Percentiles rank a stretch among this genome's conserved stretches.
Conservation (phyloP, 2,329 filamentous ascomycete species). For the Neospermospora avenae region DNA sequence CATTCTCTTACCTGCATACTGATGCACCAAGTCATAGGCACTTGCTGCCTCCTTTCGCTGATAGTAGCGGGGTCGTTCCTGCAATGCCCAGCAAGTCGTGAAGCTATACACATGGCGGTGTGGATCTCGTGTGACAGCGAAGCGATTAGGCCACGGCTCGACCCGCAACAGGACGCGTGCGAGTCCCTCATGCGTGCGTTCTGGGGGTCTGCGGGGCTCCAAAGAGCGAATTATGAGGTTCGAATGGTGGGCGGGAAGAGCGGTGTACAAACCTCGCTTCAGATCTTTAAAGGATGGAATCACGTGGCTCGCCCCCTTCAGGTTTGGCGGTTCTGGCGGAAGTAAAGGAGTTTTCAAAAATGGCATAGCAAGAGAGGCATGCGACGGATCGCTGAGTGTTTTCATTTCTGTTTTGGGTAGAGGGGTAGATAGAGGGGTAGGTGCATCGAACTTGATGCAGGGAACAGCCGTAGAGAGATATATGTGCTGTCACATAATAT, state of each 20-base stretch:
- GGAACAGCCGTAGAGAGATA: conserved; percentile 1
- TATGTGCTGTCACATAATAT: conserved; percentile 7
- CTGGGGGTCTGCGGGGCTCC: conserved; percentile 9
- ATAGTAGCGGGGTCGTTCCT: conserved; percentile 23
- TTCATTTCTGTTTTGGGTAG: conserved; percentile 1
- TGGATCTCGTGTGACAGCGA: conserved; percentile 28
- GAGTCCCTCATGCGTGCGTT: conserved; percentile 22
- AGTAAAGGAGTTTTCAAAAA: background rate
- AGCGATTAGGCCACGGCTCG: conserved; percentile 25
- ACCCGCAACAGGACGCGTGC: conserved; percentile 29
- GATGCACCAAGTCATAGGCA: conserved; percentile 27
- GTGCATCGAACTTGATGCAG: background rate
- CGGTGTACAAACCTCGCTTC: conserved; percentile 22
- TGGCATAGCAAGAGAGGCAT: background rate
- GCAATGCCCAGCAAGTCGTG: conserved; percentile 9
- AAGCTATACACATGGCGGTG: conserved; percentile 22
- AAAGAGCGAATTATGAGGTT: conserved; percentile 15
- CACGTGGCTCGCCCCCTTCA: conserved; percentile 11
- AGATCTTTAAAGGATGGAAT: background rate
- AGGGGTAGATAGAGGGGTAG: conserved; percentile 2
- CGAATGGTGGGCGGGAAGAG: conserved; percentile 12
- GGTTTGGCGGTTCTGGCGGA: conserved; percentile 3
- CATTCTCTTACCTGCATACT: conserved; percentile 19
- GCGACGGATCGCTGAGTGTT: background rate
- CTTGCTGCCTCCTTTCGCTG: conserved; percentile 17